These are phyloP conservation scores for Solanum virginianum DNA, from an alignment of 257 asterid genomes.

Conservation along the genomic window DNA sequence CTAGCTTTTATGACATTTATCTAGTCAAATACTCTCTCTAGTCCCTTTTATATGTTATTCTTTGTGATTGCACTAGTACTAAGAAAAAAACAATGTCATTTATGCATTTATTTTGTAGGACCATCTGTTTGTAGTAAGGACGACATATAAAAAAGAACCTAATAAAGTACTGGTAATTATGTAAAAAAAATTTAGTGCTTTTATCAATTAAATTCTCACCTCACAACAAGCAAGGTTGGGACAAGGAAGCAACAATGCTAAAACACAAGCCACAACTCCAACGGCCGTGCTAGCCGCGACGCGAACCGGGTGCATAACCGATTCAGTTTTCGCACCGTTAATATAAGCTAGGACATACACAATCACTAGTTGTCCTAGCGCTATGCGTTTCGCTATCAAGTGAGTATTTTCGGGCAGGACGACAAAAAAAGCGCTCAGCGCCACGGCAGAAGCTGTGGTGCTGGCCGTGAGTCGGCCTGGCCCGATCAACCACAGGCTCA, in stretches of 20 bases:
- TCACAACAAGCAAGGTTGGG: constrained; percentile 57
- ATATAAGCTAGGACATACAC: constrained; percentile 45
- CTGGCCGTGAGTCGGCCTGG: constrained; percentile 38
- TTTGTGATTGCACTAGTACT: too few species aligned
- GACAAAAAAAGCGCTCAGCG: constrained; percentile 34
- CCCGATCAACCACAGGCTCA: constrained; percentile 43
- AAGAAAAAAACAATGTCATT: too few species aligned
- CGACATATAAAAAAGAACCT: too few species aligned
- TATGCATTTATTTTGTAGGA: too few species aligned
- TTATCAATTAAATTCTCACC: constrained; percentile 23
- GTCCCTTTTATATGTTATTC: too few species aligned
- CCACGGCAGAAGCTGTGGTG: constrained; percentile 44
- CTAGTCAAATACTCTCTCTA: neutral
- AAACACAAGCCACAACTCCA: constrained; percentile 54
- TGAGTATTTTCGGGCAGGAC: constrained; percentile 58
- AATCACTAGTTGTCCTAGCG: constrained; percentile 75
- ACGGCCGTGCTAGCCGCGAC: constrained; percentile 74
- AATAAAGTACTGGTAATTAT: neutral
- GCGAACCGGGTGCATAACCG: constrained; percentile 59
- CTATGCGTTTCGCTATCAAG: constrained; percentile 55
- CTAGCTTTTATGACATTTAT: neutral
- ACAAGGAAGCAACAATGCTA: constrained; percentile 63
- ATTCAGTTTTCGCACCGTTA: constrained; percentile 36
- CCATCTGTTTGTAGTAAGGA: too few species aligned
- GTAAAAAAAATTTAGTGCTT: neutral